Percentiles rank a stretch among this genome's conserved stretches.
Conservation (phyloP, 208 protist genomes). For the Crithidia brevicula region DNA sequence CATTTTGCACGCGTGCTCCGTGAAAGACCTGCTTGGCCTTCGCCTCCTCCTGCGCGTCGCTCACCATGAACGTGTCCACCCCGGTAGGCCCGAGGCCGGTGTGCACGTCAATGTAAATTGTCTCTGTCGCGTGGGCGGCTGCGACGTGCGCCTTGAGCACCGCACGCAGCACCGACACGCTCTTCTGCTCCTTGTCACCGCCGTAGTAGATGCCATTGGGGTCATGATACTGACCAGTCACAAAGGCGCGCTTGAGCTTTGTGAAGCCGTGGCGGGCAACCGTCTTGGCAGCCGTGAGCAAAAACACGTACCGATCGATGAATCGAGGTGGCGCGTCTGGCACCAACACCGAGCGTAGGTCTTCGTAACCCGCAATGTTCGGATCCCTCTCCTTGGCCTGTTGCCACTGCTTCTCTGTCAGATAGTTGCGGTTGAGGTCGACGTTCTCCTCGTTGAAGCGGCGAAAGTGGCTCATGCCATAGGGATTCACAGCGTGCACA, state of each 20-base stretch:
- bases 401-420: slow-evolving; percentile 59
- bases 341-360: slow-evolving; percentile 37
- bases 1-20: slow-evolving; percentile 38
- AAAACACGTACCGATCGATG: slow-evolving; percentile 75
- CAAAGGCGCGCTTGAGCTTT: slow-evolving; percentile 54
- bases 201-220: slow-evolving; percentile 73
- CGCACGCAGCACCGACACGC: slow-evolving; percentile 54
- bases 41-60: slow-evolving; percentile 24
- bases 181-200: slow-evolving; percentile 68
- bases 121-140: slow-evolving; percentile 31
- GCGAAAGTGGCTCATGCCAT: slow-evolving; percentile 83
- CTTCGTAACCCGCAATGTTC: slow-evolving; percentile 59
- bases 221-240: slow-evolving; percentile 80
- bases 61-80: slow-evolving; percentile 78
- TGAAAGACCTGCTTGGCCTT: slow-evolving; percentile 42
- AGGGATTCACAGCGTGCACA: slow-evolving; percentile 87
- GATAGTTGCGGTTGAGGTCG: slow-evolving; percentile 85
- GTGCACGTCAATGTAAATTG: slow-evolving; percentile 78
- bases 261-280: slow-evolving; percentile 43
- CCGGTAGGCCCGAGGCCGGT: slow-evolving; percentile 65
- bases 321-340: slow-evolving; percentile 50
- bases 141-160: slow-evolving; percentile 48
- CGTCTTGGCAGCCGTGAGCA: slow-evolving; percentile 34
- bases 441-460: slow-evolving; percentile 89
- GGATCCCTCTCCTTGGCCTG: slow-evolving; percentile 38